Conservation (phyloP, 2,329 filamentous ascomycete genomes). For the Thielaviopsis populi region DNA sequence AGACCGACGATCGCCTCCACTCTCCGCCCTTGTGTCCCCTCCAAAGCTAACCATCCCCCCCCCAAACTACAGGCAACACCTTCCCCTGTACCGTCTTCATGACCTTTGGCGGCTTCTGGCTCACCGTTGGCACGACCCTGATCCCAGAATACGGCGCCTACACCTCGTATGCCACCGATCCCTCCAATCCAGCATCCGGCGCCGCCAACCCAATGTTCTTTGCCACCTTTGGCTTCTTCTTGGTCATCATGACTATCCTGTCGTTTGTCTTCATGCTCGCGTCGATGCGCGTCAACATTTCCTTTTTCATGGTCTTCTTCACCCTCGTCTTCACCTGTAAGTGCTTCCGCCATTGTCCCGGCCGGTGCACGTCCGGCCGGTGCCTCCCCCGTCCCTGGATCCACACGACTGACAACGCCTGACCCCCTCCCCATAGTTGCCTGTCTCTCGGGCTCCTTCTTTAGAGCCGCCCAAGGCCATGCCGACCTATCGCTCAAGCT, state of each 20-base stretch:
- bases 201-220: constrained; percentile 31
- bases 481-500: constrained; percentile 17
- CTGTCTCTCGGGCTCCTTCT: constrained; percentile 23
- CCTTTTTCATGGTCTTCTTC: constrained; percentile 47
- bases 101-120: constrained; percentile 35
- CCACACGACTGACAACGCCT: not conserved
- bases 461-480: constrained; percentile 20
- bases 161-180: constrained; percentile 24
- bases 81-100: constrained; percentile 39
- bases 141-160: constrained; percentile 33
- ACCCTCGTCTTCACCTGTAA: constrained; percentile 31
- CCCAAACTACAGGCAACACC: constrained; percentile 29
- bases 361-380: too few species aligned
- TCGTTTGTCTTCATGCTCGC: constrained; percentile 48
- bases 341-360: too few species aligned
- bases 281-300: constrained; percentile 48
- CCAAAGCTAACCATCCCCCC: too few species aligned
- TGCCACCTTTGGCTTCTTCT: constrained; percentile 40
- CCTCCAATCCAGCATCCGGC: constrained; percentile 24
- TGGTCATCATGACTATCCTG: constrained; percentile 45
- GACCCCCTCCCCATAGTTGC: constrained; percentile 17
- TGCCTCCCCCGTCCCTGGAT: not conserved
- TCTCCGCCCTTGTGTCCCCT: too few species aligned
- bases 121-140: constrained; percentile 35
- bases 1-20: too few species aligned